Percentiles rank a stretch among this genome's conserved stretches.
Conservation (phyloP, 306 rosid species). For the Malus sieversii region DNA sequence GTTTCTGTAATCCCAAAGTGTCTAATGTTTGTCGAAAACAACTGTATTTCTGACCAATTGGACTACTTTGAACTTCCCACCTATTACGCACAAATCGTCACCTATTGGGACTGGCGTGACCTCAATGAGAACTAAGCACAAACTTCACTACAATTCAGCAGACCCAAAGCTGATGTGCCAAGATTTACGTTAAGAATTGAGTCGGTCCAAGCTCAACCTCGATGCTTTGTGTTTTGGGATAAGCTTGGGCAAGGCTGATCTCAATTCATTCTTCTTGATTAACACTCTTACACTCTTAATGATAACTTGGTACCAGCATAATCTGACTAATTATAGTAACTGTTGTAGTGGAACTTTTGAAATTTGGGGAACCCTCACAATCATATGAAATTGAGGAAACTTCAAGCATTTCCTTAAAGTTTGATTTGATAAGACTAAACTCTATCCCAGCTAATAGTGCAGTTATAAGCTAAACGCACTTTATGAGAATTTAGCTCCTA, state of each 20-base stretch:
- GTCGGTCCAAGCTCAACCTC: neutral
- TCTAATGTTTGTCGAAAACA: too few species aligned
- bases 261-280: neutral
- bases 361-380: neutral
- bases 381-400: neutral
- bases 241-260: neutral
- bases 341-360: neutral
- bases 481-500: too few species aligned
- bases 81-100: too few species aligned
- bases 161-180: neutral
- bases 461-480: neutral
- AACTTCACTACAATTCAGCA: neutral
- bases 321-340: neutral
- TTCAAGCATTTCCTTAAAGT: neutral
- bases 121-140: neutral
- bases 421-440: neutral
- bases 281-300: neutral
- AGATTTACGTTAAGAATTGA: neutral
- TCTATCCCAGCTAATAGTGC: neutral
- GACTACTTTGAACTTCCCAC: too few species aligned
- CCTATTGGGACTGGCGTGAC: neutral
- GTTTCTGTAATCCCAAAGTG: too few species aligned
- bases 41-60: too few species aligned
- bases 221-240: neutral
- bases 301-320: neutral